Evolutionary conservation across 352 stramenopile species (phyloP), one percentile per base, ranked within the genome.

Genomic region (Phytopythium delawarense): DNA sequence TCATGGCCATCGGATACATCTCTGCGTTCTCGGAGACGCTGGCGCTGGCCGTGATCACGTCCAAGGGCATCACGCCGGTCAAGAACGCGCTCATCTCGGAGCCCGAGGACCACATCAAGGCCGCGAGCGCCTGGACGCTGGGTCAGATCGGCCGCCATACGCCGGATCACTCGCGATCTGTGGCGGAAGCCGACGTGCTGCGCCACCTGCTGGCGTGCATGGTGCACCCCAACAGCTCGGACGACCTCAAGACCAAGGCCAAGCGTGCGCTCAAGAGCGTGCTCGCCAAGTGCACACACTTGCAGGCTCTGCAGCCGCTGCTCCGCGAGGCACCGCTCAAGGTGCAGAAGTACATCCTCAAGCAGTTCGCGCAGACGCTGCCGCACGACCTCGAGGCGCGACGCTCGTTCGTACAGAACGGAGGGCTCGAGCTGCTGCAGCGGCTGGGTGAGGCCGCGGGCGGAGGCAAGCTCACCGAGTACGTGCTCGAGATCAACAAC

Each of bases 1-100:
- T 98, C 68, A 98, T 98, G 94, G 94, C 93, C 8, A 84, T 98
- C 53, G 93, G 94, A 0, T 98, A 98, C 78, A 98, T 98, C 59
- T 95, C 91, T 12, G 94, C 94, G 1, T 98, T 98, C 71, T 97
- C 87, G 11, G 94, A 98, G 70, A 98, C 94, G 6, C 69, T 98
- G 12, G 94, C 94, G 23, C 78, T 98, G 39, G 92, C 93, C 5
- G 88, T 98, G n/a, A 96, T 98, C 69, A 96, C 96, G 20, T 96
- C 90, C 40, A 97, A 98, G 69, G 92, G 90, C 44, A 94, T 98
- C 54, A 81, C 82, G 2, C 92, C 92, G 1, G 89, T 98, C 39
- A 98, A 98, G 64, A 94, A 94, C 58, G 94, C 93, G 2, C 69
- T 98, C 16, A 86, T 98, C 30, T 88, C 89, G 1, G 94, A 98